Conservation (phyloP, 129 eudicot genomes). For the Heracleum sosnowskyi region DNA sequence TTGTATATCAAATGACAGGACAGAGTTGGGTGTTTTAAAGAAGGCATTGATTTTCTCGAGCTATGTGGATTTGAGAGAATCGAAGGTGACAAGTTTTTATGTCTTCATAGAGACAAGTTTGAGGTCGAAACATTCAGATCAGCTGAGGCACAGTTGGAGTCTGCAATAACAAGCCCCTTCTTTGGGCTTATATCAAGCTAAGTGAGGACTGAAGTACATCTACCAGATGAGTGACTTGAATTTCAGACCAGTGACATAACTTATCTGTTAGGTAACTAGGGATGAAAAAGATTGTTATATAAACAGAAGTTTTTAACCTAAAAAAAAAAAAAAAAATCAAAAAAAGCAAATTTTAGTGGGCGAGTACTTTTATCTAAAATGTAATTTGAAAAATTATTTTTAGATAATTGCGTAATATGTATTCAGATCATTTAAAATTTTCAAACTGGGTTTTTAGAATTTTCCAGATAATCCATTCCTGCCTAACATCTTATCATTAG, state of each 20-base stretch:
- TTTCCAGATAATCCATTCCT: too few relatives aligned
- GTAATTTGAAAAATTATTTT: too few relatives aligned
- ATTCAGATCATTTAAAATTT: too few relatives aligned
- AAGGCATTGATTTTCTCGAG: conserved; percentile 74
- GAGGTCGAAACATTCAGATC: conserved; percentile 34
- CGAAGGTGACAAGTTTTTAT: conserved; percentile 37
- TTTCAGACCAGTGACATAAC: background rate
- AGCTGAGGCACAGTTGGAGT: conserved; percentile 45
- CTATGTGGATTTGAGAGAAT: conserved; percentile 79
- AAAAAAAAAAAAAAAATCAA: too few relatives aligned
- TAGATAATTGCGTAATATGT: too few relatives aligned
- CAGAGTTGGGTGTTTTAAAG: conserved; percentile 56
- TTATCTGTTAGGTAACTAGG: background rate
- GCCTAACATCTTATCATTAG: too few relatives aligned
- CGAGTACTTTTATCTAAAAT: too few relatives aligned
- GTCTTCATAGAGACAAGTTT: conserved; percentile 38
- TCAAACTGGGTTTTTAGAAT: too few relatives aligned
- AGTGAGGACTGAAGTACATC: conserved; percentile 3
- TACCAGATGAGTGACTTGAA: background rate
- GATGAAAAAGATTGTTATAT: background rate
- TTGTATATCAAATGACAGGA: conserved; percentile 40
- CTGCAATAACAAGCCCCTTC: conserved; percentile 83
- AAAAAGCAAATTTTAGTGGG: too few relatives aligned
- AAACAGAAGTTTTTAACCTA: background rate
- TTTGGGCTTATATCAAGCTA: conserved; percentile 66